A percentile compares a stretch with the other conserved stretches of the same genome.
These are phyloP conservation scores for Neopestalotiopsis rosae DNA, from an alignment of 2,329 filamentous ascomycete species.

Conservation along the genomic window DNA sequence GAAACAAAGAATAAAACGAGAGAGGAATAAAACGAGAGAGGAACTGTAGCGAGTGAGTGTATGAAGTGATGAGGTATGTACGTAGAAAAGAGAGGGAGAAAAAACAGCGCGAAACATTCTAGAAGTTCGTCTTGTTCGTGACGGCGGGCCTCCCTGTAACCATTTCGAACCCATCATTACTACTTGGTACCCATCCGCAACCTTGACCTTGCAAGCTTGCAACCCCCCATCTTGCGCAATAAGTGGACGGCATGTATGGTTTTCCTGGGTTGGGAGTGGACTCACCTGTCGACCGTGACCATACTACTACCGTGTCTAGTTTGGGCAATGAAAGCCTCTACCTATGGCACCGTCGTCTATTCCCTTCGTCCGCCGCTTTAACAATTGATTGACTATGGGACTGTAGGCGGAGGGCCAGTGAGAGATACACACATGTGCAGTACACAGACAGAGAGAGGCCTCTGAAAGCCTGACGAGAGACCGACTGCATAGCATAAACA, in stretches of 20 bases:
- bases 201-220: slow-evolving; percentile 1
- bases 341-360: background rate
- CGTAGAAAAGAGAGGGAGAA: background rate
- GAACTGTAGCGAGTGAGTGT: background rate
- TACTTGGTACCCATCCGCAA: background rate
- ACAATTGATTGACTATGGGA: background rate
- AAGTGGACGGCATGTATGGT: background rate
- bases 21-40: background rate
- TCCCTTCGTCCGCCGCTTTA: background rate
- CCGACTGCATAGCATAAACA: background rate
- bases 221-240: background rate
- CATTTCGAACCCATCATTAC: background rate
- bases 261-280: background rate
- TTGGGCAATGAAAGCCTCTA: background rate
- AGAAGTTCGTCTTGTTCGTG: slow-evolving; percentile 2
- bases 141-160: slow-evolving; percentile 4
- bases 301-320: background rate
- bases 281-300: background rate
- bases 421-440: too few species aligned
- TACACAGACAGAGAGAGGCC: background rate
- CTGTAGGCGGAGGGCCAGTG: too few species aligned
- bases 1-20: background rate
- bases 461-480: background rate
- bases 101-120: slow-evolving; percentile 11
- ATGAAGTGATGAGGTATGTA: background rate